Base-by-base conservation (phyloP, 192 early-diverging fungal species). In the Umbelopsis isabellina region DNA sequence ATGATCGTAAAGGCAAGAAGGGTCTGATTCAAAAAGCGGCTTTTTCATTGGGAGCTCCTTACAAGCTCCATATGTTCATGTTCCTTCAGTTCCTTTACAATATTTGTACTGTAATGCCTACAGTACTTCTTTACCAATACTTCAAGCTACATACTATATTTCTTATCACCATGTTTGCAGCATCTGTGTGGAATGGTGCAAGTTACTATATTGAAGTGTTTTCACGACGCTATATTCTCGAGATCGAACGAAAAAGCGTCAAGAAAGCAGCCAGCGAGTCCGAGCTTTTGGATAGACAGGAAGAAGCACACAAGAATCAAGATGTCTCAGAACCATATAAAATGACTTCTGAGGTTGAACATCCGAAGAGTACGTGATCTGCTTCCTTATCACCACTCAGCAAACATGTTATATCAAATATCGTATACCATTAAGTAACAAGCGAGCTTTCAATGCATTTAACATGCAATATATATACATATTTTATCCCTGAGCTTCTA, bases 181-280 rank as follows among this genome's bases (percentile, higher is more conserved):
- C 83, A 35, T 85, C 86, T 65, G 86, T 87, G 10, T 90, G 82
- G 80, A 91, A 91, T 51, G 90, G 90, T 3, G 88, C 88, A 4
- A 79, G 80, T 47, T 91, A 89, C 49, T 91, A 91, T 77, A 87
- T 91, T 75, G 90, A 91, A 45, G 87, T 91, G 0, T 91, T 91
- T 70, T 83, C 80, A 46, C 79, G 81, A 49, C 76, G 84, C 45
- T 91, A 91, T 49, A 70, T 71, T 20, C 15, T 58, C 13, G 79
- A 80, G 27, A 47, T 80, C 1, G 79, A 80, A 35, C 9, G 30
- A 4, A 61, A 61, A 25, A 61, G 55, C 16, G 55, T 30, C 21
- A 61, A 61, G 55, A 61, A 61, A 35, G 7, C 55, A 3, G 55
- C 55, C 10, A 61, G 55, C 37, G 70, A 58, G 70, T 15, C 35